Evolutionary conservation across 2,329 filamentous ascomycete genomes (phyloP), one percentile per base, ranked within the genome.

Genomic region (Penicillium sp.): DNA sequence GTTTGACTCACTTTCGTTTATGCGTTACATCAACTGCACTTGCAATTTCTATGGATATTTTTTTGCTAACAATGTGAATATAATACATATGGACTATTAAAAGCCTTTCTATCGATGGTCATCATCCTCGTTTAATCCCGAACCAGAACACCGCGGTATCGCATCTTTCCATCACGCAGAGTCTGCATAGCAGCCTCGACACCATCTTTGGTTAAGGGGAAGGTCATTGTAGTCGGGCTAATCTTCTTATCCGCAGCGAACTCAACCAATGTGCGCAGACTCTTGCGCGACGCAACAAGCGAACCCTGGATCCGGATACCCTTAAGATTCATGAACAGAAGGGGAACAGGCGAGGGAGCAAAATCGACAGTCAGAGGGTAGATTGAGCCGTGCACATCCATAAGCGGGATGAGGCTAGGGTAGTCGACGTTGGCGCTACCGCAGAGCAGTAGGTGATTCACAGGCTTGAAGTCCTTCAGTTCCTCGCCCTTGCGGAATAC

Each of bases 211-310:
- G 71, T 78, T 50, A 91, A 75, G 0, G 84, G 79, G 69, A 85
- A 90, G 67, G 78, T 85, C 78, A 89, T 82, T 27, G 89, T 75
- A 72, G 89, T 80, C 54, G 86, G 88, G 68, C 81, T 81, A 62
- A 91, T 81, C 15, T 79, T 79, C 64, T 89, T 84, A n/a, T 77
- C 73, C 59, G 80, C 75, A 0, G 86, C 82, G 67, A 91, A 91
- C 6, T 78, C 77, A 52, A 91, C 80, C 50, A 88, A 84, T 12
- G 59, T 55, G 69, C 87, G 84, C 50, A 81, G 79, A 64, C 89
- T 84, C 25, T 84, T 75, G 0, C 86, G 81, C 56, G 88, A 82
- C 0, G 88, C 89, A 41, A 83, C 82, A 0, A 88, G 80, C 74
- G 82, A 87, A 6, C 86, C 87, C 62, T 85, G 81, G 4, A 93